Evolutionary conservation across 768 basidiomycete genomes (phyloP).

Genomic region (Termitomyces sp.): DNA sequence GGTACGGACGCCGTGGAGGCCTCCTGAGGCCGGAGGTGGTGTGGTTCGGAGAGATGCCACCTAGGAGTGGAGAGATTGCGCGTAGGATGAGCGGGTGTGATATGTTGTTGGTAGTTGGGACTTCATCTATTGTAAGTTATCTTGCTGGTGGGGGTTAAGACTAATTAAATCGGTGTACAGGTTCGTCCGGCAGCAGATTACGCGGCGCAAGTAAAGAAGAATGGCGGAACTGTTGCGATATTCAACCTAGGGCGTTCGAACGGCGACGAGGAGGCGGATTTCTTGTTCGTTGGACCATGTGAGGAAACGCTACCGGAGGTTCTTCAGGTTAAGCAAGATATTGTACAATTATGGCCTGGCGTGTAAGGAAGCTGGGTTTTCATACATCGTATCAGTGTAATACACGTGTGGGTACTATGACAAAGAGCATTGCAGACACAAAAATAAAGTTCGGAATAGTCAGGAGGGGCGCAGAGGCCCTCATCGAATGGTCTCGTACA

Average conservation of each 20-base stretch:
- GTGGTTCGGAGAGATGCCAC: constrained; percentile 39
- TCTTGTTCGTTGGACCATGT: constrained; percentile 42
- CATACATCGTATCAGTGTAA: neutral
- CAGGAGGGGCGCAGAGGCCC: neutral
- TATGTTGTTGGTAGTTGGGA: constrained; percentile 38
- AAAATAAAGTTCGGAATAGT: neutral
- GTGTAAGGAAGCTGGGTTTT: neutral
- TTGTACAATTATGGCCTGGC: constrained; percentile 4
- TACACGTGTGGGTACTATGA: neutral
- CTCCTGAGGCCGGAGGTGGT: constrained; percentile 37
- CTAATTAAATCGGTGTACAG: constrained; percentile 11
- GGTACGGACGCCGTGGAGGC: constrained; percentile 27
- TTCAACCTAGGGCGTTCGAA: constrained; percentile 32
- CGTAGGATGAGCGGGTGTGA: constrained; percentile 27
- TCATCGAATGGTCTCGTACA: constrained; percentile 77
- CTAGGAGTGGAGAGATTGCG: constrained; percentile 28
- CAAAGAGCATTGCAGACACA: neutral
- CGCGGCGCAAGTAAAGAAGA: constrained; percentile 23
- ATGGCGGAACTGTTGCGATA: constrained; percentile 32
- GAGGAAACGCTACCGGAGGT: constrained; percentile 36
- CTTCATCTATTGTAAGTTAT: constrained; percentile 31
- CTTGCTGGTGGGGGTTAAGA: neutral
- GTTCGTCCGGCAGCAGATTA: constrained; percentile 31
- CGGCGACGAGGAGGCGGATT: constrained; percentile 38
- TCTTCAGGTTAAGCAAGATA: constrained; percentile 21